Conservation (phyloP, 2,329 filamentous ascomycete genomes). For the Botrytis sinoallii region DNA sequence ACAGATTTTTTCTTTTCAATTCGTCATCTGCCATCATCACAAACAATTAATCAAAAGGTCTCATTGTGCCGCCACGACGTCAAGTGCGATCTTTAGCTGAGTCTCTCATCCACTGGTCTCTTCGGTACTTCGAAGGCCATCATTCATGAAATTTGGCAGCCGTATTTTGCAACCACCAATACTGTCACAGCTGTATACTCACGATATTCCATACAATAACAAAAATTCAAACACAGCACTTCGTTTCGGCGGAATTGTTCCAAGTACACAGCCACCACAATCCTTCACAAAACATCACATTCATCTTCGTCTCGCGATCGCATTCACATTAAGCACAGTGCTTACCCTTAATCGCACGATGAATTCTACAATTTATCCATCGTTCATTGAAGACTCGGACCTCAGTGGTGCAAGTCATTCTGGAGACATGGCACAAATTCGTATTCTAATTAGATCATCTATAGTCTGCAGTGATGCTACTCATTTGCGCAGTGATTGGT, state of each 20-base stretch:
- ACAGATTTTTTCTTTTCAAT: background rate
- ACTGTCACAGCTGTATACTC: too few species aligned
- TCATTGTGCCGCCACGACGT: background rate
- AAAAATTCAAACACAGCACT: background rate
- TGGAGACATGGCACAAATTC: rapidly evolving
- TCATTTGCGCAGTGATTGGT: background rate
- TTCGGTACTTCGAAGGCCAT: background rate
- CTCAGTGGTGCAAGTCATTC: background rate
- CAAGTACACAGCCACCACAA: background rate
- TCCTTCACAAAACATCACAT: background rate
- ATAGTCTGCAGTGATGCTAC: background rate
- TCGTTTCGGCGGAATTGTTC: background rate
- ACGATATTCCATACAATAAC: background rate
- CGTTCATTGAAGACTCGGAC: background rate
- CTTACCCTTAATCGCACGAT: background rate
- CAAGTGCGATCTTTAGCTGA: background rate
- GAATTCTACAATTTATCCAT: background rate
- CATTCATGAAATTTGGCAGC: background rate
- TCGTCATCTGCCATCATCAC: background rate
- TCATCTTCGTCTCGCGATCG: background rate
- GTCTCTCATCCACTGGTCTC: background rate
- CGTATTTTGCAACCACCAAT: background rate
- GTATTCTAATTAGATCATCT: background rate
- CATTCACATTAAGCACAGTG: too few species aligned
- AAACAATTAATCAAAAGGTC: background rate